Evolutionary conservation across 306 rosid genomes (phyloP).

Genomic region (Castanospermum australe): DNA sequence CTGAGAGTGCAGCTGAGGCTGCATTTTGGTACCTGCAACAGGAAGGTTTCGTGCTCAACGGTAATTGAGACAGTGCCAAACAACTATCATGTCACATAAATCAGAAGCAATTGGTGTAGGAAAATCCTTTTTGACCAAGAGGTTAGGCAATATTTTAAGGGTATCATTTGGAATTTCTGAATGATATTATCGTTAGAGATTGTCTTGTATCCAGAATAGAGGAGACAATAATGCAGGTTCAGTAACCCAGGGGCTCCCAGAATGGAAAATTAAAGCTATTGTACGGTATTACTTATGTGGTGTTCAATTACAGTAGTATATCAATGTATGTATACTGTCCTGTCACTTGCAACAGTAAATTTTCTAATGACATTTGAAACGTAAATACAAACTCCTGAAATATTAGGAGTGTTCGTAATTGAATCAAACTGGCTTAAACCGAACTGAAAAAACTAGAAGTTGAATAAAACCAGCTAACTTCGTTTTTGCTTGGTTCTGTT

Average conservation of each 20-base stretch:
- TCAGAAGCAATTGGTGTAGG: neutral
- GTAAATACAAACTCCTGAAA: neutral
- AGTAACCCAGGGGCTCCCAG: neutral
- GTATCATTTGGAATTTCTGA: constrained; percentile 4
- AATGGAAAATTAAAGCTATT: neutral
- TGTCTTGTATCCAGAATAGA: neutral
- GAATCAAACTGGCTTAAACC: too few species aligned
- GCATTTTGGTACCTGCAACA: constrained; percentile 74
- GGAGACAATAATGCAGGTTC: neutral
- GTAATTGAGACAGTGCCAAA: neutral
- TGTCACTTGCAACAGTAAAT: neutral
- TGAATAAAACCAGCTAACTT: too few species aligned
- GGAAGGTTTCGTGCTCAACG: constrained; percentile 41
- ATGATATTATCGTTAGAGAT: neutral
- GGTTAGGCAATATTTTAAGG: neutral
- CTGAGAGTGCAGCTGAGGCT: constrained; percentile 82
- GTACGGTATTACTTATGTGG: neutral
- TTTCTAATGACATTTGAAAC: neutral
- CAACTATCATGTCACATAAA: neutral
- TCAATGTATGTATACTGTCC: neutral
- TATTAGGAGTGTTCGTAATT: neutral
- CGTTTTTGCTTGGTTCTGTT: too few species aligned
- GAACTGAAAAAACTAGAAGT: too few species aligned
- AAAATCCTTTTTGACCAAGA: neutral
- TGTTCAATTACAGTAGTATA: neutral